Conservation (phyloP, 208 protist species). For the Ichthyophonus hoferi region DNA sequence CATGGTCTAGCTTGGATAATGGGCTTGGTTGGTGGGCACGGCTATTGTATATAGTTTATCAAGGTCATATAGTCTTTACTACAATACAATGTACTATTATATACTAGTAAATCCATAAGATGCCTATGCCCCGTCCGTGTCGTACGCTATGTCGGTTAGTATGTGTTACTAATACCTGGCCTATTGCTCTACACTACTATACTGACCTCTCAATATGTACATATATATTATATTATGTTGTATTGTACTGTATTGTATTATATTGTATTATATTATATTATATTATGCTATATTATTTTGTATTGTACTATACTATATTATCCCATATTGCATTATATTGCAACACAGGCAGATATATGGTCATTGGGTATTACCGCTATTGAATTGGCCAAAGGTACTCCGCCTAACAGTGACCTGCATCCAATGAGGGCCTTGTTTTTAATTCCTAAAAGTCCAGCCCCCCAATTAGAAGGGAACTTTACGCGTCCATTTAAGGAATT, state of each 20-base stretch:
- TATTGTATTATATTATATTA: background rate
- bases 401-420: conserved; percentile 65
- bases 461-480: conserved; percentile 25
- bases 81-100: background rate
- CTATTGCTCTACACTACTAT: background rate
- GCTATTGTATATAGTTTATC: background rate
- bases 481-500: background rate
- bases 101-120: background rate
- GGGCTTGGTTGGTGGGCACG: background rate
- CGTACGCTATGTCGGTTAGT: background rate
- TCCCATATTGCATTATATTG: background rate
- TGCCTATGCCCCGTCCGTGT: background rate
- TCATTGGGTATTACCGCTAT: conserved; percentile 75
- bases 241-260: background rate
- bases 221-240: background rate
- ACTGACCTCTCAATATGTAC: too few relatives aligned
- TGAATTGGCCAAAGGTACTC: conserved; percentile 65
- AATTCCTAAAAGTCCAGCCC: conserved; percentile 66
- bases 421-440: conserved; percentile 71
- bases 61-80: background rate
- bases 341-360: conserved; percentile 68
- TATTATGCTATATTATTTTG: too few relatives aligned
- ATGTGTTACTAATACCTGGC: background rate
- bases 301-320: too few relatives aligned
- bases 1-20: background rate